Conservation (phyloP, 495 filamentous ascomycete species). For the Hyaloscypha variabilis region DNA sequence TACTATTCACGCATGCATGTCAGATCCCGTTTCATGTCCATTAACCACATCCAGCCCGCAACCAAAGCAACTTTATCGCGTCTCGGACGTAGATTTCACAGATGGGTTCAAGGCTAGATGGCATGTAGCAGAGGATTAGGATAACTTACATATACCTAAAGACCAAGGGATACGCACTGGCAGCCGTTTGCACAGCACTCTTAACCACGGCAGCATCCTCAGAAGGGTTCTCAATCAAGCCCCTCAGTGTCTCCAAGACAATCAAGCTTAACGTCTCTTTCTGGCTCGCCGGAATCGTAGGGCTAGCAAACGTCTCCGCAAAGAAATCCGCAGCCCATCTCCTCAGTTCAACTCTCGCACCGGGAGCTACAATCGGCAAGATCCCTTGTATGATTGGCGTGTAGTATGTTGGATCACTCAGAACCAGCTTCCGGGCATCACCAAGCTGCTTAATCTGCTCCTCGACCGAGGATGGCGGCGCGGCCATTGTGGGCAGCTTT, state of each 20-base stretch:
- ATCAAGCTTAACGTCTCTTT: constrained; percentile 75
- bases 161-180: constrained; percentile 88
- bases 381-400: constrained; percentile 87
- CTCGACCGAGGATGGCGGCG: constrained; percentile 53
- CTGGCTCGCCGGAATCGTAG: constrained; percentile 66
- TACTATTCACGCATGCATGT: constrained; percentile 52
- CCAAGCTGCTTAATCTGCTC: constrained; percentile 85
- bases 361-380: constrained; percentile 82
- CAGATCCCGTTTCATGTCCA: constrained; percentile 22
- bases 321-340: constrained; percentile 97
- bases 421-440: constrained; percentile 82
- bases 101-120: not conserved
- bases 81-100: not conserved
- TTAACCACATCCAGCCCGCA: not conserved
- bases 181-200: constrained; percentile 79
- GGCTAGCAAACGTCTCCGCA: constrained; percentile 92
- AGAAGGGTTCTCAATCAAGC: constrained; percentile 70
- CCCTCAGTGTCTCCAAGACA: constrained; percentile 74
- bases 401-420: constrained; percentile 83
- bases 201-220: constrained; percentile 78
- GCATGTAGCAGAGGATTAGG: not conserved
- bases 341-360: constrained; percentile 73
- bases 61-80: not conserved
- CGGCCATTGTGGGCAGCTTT: constrained; percentile 40
- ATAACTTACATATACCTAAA: constrained; percentile 89